Conservation (phyloP, 352 stramenopile species). For the Pythium monospermum region DNA sequence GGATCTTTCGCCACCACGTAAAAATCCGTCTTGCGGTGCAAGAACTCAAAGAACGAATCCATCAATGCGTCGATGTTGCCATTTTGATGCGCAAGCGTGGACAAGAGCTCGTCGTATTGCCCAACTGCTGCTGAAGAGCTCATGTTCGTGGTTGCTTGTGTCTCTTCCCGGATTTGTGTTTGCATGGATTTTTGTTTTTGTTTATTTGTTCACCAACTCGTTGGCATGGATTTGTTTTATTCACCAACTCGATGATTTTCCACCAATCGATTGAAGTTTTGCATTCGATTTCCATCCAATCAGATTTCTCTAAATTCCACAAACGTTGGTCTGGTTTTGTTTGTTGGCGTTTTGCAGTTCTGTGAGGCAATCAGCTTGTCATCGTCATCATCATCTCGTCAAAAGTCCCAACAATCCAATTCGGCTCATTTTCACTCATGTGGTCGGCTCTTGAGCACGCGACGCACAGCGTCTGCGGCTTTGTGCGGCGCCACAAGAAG, state of each 20-base stretch:
- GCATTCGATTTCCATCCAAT: constrained; percentile 2
- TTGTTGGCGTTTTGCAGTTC: background rate
- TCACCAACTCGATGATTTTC: background rate
- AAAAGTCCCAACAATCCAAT: constrained; percentile 2
- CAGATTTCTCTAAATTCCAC: background rate
- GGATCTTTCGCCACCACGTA: constrained; percentile 80
- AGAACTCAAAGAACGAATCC: constrained; percentile 96
- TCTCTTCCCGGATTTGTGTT: background rate
- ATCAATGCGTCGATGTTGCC: constrained; percentile 95
- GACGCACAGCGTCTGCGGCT: constrained; percentile 44
- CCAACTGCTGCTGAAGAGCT: too few species aligned
- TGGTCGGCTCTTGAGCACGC: constrained; percentile 67
- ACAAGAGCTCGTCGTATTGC: constrained; percentile 74
- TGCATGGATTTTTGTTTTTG: background rate
- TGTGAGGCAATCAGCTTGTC: constrained; percentile 2
- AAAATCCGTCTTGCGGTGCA: constrained; percentile 98
- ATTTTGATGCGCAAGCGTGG: constrained; percentile 93
- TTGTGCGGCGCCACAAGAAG: constrained; percentile 64
- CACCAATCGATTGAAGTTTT: background rate
- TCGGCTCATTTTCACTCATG: too few species aligned
- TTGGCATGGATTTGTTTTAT: background rate
- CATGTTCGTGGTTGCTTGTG: too few species aligned
- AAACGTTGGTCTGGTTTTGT: too few species aligned
- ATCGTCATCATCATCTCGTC: background rate
- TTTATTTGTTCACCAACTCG: background rate